Evolutionary conservation across 129 eudicot species (phyloP), one percentile per base, ranked within the genome.

Genomic region (Scalesia atractyloides): DNA sequence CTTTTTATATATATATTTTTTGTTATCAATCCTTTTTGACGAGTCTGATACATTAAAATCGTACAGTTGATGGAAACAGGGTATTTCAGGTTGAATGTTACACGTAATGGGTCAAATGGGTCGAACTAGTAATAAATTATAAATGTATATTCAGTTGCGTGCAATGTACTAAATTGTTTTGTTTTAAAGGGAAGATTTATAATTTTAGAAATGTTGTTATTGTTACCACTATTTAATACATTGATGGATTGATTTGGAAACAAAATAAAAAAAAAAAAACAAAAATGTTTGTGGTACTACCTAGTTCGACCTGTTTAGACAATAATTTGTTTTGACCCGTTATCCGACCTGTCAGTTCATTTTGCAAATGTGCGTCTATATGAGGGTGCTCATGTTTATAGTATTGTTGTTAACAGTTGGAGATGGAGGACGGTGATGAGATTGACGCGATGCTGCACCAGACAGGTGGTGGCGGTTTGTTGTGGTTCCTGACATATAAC

Each of bases 391-490:
- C 7, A 63, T 75, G 50, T 26, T 26, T 46, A 24, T 19, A 17
- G 65, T 22, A 12, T 58, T 72, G 46, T 24, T n/a, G 17, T 9
- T 7, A 16, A 68, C 81, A 87, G 91, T 68, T 86, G 64, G 88
- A 83, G 60, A 83, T 86, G 91, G 91, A 86, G 44, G 88, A 86
- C 59, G 91, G 91, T 15, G 91, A 86, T 75, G 91, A 80, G 68
- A 81, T 86, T 7, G 91, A 86, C 63, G 88, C 88, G 5, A 84
- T 86, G 92, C 76, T 81, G 70, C 92, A 84, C 63, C 92, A 87
- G 64, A 87, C 89, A 56, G 92, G 91, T 36, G 91, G 91, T 14
- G 37, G 73, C 9, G 49, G 50, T 3, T 47, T 60, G 8, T 63
- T 63, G 51, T 63, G 65, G 75, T 22, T 69, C 50, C 62, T 48